These are phyloP conservation scores for Tolypocladium endophyticum DNA, from an alignment of 2,329 filamentous ascomycete species.

Conservation along the genomic window DNA sequence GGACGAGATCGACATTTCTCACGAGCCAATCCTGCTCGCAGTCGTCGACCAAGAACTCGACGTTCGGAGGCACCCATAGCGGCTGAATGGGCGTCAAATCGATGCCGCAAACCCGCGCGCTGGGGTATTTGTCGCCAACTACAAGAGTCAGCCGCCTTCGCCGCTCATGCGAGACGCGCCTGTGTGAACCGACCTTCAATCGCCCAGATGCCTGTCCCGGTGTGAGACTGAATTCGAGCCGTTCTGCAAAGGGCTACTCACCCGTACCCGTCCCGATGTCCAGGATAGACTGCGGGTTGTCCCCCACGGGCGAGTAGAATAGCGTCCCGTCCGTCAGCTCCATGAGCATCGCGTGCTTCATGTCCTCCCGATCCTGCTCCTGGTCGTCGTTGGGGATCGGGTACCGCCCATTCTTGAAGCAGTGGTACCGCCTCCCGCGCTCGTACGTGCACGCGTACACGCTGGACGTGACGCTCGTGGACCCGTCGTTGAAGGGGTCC, in stretches of 20 bases:
- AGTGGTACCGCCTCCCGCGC: constrained; percentile 17
- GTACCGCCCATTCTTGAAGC: constrained; percentile 22
- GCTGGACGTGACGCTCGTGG: constrained; percentile 4
- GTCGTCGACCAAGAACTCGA: constrained; percentile 26
- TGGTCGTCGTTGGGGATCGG: constrained; percentile 27
- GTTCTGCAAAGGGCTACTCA: background rate
- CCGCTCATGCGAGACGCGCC: background rate
- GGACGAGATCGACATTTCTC: constrained; percentile 17
- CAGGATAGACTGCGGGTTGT: background rate
- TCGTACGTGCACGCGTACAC: constrained; percentile 6
- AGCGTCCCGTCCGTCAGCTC: background rate
- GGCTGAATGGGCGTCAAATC: constrained; percentile 30
- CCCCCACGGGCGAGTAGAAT: background rate
- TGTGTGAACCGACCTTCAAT: background rate
- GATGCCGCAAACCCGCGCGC: constrained; percentile 24
- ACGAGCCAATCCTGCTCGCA: constrained; percentile 20
- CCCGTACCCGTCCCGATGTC: background rate
- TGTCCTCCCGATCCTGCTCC: background rate
- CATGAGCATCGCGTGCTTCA: background rate
- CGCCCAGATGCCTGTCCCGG: background rate
- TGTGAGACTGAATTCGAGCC: background rate
- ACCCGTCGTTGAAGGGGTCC: constrained; percentile 2
- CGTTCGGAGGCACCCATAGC: constrained; percentile 27
- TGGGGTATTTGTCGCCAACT: constrained; percentile 17
- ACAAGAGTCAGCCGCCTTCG: background rate